Evolutionary conservation across 2,329 filamentous ascomycete species (phyloP).

Genomic region (Periglandula ipomoeae): DNA sequence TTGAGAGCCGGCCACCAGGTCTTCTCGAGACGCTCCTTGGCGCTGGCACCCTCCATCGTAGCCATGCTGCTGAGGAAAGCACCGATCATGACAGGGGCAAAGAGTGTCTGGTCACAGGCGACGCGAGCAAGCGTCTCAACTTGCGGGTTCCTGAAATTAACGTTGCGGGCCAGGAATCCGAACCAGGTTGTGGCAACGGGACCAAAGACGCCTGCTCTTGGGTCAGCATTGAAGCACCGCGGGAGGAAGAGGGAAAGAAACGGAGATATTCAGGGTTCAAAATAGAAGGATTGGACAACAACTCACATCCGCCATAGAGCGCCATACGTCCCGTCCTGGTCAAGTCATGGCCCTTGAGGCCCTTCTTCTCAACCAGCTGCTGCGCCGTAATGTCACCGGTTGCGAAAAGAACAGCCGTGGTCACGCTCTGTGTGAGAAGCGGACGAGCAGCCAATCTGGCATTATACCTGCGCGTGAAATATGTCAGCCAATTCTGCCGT

Average conservation of each 20-base stretch:
- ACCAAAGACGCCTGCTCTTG: slow-evolving; percentile 62
- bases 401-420: slow-evolving; percentile 85
- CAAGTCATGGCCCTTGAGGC: slow-evolving; percentile 65
- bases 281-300: not conserved
- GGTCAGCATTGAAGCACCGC: not conserved
- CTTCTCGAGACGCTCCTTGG: slow-evolving; percentile 58
- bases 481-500: slow-evolving; percentile 8
- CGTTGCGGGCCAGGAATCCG: slow-evolving; percentile 61
- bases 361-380: slow-evolving; percentile 77
- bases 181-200: slow-evolving; percentile 85
- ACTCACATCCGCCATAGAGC: slow-evolving; percentile 64
- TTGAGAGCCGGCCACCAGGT: slow-evolving; percentile 64
- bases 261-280: too few relatives aligned
- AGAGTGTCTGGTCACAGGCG: slow-evolving; percentile 68
- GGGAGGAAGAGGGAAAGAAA: not conserved
- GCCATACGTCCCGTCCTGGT: slow-evolving; percentile 69
- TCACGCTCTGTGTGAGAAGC: slow-evolving; percentile 82
- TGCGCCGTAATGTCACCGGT: slow-evolving; percentile 88
- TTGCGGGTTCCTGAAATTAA: slow-evolving; percentile 55
- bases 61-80: slow-evolving; percentile 81
- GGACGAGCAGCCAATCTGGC: slow-evolving; percentile 70
- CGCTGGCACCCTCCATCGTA: slow-evolving; percentile 57
- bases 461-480: slow-evolving; percentile 64
- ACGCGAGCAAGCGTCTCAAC: slow-evolving; percentile 70
- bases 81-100: slow-evolving; percentile 75